Percentiles rank a stretch among this genome's conserved stretches.
Conservation (phyloP, 176 grass and related monocot species). For the Hordeum marinum region DNA sequence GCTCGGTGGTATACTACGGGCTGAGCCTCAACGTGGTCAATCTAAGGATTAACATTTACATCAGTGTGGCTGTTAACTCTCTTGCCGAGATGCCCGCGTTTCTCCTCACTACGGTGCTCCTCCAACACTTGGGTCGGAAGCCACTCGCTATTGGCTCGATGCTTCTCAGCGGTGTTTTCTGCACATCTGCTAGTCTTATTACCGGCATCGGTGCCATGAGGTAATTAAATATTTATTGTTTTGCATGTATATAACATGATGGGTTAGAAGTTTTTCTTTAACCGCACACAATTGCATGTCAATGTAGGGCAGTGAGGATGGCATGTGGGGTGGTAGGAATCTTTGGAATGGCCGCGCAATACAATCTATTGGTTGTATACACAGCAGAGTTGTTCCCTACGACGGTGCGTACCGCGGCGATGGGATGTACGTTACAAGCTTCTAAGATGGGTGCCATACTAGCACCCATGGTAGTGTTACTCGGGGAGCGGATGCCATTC, state of each 20-base stretch:
- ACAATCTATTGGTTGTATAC: constrained; percentile 85
- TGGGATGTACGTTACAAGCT: constrained; percentile 62
- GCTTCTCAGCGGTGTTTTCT: constrained; percentile 65
- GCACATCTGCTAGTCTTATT: constrained; percentile 46
- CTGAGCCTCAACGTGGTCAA: constrained; percentile 94
- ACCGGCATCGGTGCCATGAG: constrained; percentile 26
- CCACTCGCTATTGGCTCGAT: constrained; percentile 41
- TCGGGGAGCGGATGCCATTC: constrained; percentile 62
- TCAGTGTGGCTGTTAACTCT: constrained; percentile 58
- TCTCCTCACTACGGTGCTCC: constrained; percentile 26
- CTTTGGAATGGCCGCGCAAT: constrained; percentile 80
- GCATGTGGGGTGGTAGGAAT: constrained; percentile 68
- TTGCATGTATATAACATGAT: background rate
- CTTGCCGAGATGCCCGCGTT: constrained; percentile 54
- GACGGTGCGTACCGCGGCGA: constrained; percentile 70
- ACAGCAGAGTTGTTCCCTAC: constrained; percentile 88
- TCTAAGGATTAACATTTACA: constrained; percentile 78
- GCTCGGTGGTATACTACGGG: background rate
- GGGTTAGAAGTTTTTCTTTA: background rate
- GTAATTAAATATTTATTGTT: background rate
- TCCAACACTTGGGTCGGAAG: constrained; percentile 40
- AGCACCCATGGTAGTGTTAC: constrained; percentile 74
- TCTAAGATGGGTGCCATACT: constrained; percentile 75
- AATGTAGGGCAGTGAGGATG: constrained; percentile 48
- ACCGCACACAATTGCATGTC: background rate